phyloP scores from a whole-genome alignment of 129 eudicot genomes.

The Flaveria ramosissima region DNA sequence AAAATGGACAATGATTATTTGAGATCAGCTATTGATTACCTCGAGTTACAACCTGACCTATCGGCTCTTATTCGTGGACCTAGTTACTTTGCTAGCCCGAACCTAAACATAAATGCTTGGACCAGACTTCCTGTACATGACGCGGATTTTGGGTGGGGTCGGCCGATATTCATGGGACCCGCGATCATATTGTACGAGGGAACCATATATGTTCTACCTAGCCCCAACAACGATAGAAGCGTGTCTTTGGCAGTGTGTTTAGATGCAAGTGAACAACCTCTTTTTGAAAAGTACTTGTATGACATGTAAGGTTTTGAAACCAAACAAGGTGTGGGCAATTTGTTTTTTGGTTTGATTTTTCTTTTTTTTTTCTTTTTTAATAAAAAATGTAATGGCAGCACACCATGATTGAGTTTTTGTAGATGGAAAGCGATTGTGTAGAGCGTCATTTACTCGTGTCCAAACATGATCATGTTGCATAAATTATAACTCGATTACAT shows the following conservation, averaged over 20 bases:
- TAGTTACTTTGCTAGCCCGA: conserved; percentile 57
- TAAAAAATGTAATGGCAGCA: neutral
- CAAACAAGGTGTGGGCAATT: conserved; percentile 18
- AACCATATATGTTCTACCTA: conserved; percentile 45
- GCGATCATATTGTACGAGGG: conserved; percentile 59
- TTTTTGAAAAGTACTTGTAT: conserved; percentile 52
- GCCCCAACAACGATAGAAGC: conserved; percentile 52
- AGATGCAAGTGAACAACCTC: conserved; percentile 44
- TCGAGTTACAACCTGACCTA: conserved; percentile 50
- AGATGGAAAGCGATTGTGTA: neutral
- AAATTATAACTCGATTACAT: too few species aligned
- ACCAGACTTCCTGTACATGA: conserved; percentile 56
- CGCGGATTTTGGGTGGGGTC: conserved; percentile 79
- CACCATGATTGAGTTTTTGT: neutral
- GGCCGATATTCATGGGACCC: conserved; percentile 60
- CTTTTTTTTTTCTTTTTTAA: neutral
- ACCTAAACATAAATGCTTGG: conserved; percentile 63
- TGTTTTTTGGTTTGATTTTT: conserved; percentile 1
- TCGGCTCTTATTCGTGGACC: conserved; percentile 55
- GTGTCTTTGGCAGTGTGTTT: conserved; percentile 51
- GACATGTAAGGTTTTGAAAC: conserved; percentile 36
- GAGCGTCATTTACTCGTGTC: too few species aligned
- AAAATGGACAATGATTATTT: conserved; percentile 59
- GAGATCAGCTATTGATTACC: conserved; percentile 61
- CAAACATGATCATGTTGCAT: too few species aligned